Evolutionary conservation across 495 filamentous ascomycete species (phyloP).

Genomic region (Aspergillus ellipticus): DNA sequence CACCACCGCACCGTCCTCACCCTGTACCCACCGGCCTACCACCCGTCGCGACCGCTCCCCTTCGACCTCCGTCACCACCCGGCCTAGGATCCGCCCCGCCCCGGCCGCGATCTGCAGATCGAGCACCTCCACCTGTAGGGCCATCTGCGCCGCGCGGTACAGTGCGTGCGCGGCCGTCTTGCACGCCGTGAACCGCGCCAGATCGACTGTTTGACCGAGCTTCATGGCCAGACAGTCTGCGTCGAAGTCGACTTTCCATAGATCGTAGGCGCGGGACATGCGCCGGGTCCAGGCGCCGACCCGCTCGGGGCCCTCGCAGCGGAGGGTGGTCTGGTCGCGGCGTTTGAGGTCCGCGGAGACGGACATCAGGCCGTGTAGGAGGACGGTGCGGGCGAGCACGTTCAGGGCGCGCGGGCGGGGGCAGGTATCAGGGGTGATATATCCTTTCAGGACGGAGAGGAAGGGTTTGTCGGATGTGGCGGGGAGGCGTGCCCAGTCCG

Average conservation of each 20-base stretch:
- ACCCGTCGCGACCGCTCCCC: constrained; percentile 40
- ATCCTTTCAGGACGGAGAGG: constrained; percentile 48
- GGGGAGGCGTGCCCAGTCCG: constrained; percentile 39
- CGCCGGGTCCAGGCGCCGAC: constrained; percentile 46
- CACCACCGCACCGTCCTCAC: constrained; percentile 28
- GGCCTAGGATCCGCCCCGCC: constrained; percentile 48
- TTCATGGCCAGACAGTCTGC: constrained; percentile 39
- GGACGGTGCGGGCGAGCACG: constrained; percentile 40
- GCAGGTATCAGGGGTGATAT: constrained; percentile 37
- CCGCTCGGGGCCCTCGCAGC: constrained; percentile 34
- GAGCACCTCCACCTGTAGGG: constrained; percentile 49
- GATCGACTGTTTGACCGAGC: constrained; percentile 23
- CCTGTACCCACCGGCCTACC: constrained; percentile 39
- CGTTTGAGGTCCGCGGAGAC: constrained; percentile 53
- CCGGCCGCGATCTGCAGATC: constrained; percentile 56
- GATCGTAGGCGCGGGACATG: constrained; percentile 46
- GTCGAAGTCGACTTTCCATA: constrained; percentile 53
- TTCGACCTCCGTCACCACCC: constrained; percentile 40
- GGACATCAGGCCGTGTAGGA: constrained; percentile 55
- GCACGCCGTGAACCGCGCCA: constrained; percentile 36
- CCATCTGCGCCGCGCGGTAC: constrained; percentile 49
- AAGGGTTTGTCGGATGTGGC: constrained; percentile 29
- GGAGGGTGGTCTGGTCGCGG: constrained; percentile 49
- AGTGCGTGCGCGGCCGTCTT: constrained; percentile 42
- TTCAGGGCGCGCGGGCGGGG: constrained; percentile 41